phyloP scores from a whole-genome alignment of 495 filamentous ascomycete species.

The Aspergillus heteromorphus region DNA sequence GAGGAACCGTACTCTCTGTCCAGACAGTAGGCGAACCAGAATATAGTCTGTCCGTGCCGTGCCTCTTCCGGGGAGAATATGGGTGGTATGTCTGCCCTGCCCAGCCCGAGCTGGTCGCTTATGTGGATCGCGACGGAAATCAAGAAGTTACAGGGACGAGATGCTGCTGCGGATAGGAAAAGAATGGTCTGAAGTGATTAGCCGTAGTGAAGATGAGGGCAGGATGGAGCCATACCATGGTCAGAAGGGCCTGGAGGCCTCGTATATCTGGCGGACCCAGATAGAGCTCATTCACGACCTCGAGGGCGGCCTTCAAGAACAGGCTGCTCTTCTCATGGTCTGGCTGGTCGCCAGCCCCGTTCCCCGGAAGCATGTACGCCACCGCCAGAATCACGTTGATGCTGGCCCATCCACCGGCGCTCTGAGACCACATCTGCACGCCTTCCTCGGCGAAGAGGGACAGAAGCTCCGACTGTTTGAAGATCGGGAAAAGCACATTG shows the following conservation, averaged over 20 bases:
- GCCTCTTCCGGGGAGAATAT: conserved; percentile 1
- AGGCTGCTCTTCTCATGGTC: conserved; percentile 16
- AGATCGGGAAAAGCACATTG: conserved; percentile 13
- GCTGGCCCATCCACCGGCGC: conserved; percentile 11
- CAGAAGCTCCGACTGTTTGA: conserved; percentile 12
- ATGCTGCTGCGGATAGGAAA: conserved; percentile 9
- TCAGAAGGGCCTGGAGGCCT: conserved; percentile 12
- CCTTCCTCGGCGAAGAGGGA: conserved; percentile 7
- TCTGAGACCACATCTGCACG: not conserved
- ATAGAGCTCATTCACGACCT: conserved; percentile 10
- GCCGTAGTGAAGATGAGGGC: not conserved
- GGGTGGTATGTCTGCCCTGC: not conserved
- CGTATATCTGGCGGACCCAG: conserved; percentile 14
- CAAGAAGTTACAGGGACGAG: conserved; percentile 15
- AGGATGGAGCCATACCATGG: conserved; percentile 8
- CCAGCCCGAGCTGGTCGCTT: conserved; percentile 12
- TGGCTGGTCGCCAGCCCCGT: not conserved
- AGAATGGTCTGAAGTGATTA: conserved; percentile 8
- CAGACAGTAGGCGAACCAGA: conserved; percentile 19
- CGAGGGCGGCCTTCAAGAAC: conserved; percentile 16
- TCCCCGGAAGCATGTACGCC: conserved; percentile 10
- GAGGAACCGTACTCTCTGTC: conserved; percentile 16
- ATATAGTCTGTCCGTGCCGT: conserved; percentile 9
- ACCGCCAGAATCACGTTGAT: conserved; percentile 15
- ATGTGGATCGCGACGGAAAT: conserved; percentile 15